Evolutionary conservation across 495 filamentous ascomycete genomes (phyloP), one percentile per base, ranked within the genome.

Genomic region (Zalerion maritima): DNA sequence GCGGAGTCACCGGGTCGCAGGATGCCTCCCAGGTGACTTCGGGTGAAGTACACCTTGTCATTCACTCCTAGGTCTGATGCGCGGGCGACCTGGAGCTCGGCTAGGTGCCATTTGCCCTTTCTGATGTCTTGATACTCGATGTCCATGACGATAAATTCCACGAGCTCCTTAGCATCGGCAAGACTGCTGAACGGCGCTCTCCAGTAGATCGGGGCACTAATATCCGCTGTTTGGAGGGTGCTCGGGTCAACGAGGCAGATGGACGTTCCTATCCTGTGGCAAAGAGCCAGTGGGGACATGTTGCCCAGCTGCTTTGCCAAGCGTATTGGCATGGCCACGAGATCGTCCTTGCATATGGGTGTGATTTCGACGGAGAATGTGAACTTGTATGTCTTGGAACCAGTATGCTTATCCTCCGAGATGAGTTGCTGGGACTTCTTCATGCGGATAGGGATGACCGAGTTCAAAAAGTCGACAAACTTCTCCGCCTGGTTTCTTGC

Each of bases 301-400:
- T 92, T 92, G 32, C 89, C 89, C 14, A 84, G 57, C 15, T 72
- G 64, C 38, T 77, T 79, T 2, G 89, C 91, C 13, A 96, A 60
- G 36, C 85, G 86, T 24, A 91, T 62, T 0, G 89, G 89, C n/a
- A 97, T 54, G 3, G 81, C 84, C 4, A 94, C 81, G 6, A 99
- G 59, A 46, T 99, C 91, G 38, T 99, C 91, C 54, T 93, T 92
- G 62, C 91, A 94, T 21, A 96, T 77, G 0, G 89, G 89, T 8
- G 94, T 73, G 7, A 99, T 45, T 37, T 94, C 81, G 26, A 78
- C 64, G 0, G 83, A 84, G 55, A 70, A 94, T 6, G 75, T 75
- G 60, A 91, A 93, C 47, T 97, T 97, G 67, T 86, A 94, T 6
- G 71, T 78, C 52, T 83, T 87, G 11, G 73, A 75, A 8, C 73